Evolutionary conservation across 352 stramenopile species (phyloP).

Genomic region (Blastocystis sp.): DNA sequence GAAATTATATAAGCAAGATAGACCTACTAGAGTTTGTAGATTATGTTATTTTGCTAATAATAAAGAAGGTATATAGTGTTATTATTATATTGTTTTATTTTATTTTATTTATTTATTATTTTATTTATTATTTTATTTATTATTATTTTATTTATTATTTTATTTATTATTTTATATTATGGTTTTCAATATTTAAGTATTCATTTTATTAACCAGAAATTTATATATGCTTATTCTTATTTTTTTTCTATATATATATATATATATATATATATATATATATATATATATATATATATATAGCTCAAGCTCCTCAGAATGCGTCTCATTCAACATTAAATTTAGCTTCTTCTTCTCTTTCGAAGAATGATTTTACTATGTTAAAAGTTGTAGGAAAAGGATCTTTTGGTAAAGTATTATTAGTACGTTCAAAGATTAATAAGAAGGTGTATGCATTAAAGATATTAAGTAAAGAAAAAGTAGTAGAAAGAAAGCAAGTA

Average conservation of each 20-base stretch:
- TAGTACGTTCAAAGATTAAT: constrained; percentile 67
- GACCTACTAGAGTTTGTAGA: constrained; percentile 61
- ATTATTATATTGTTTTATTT: neutral
- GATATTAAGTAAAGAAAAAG: constrained; percentile 65
- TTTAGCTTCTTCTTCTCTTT: constrained; percentile 13
- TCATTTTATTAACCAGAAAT: no score
- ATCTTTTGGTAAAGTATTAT: constrained; percentile 80
- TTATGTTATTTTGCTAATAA: constrained; percentile 61
- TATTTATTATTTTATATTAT: no score
- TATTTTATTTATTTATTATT: no score
- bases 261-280: constrained; percentile 12
- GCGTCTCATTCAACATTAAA: constrained; percentile 6
- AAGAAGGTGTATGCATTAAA: constrained; percentile 67
- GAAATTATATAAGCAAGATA: constrained; percentile 58
- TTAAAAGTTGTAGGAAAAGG: constrained; percentile 80
- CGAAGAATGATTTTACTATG: constrained; percentile 72
- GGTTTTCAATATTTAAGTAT: no score
- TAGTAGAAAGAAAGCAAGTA: constrained; percentile 76
- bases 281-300: no score
- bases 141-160: no score
- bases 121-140: no score
- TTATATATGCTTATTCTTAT: no score
- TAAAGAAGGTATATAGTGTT: constrained; percentile 54
- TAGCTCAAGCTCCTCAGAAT: constrained; percentile 51
- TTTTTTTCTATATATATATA: no score